Base-by-base conservation (phyloP, 768 basidiomycete species). In the Boletus rubescentipes region DNA sequence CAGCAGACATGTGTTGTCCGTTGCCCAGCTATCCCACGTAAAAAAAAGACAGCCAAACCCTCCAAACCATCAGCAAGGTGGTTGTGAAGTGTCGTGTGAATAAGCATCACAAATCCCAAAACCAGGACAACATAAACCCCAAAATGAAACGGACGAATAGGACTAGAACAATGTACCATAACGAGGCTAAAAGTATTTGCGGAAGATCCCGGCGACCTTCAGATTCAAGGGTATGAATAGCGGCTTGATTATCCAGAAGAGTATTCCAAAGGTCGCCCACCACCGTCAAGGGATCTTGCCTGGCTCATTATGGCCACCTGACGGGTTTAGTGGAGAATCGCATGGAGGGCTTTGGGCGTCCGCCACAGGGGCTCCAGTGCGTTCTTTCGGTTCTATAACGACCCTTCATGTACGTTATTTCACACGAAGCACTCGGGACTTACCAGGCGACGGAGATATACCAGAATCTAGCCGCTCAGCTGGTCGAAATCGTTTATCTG, bases 151-250 rank as follows among this genome's bases (percentile, higher is more conserved):
- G 23, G 57, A 68, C 55, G 44, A 65, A 61, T 35, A 63, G 60
- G 58, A 70, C 55, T 51, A 64, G 36, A 43, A 55, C 51, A 57
- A 61, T 67, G 48, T 51, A 60, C 54, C 54, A 56, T 49, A 42
- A 35, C 7, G 46, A 62, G 48, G 54, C 61, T 68, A 75, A 50
- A 77, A 72, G 58, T 67, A 74, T 65, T 72, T 73, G 66, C 72
- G 72, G 63, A 77, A 65, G 63, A 67, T 72, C 76, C 67, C 77
- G 77, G 76, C 76, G 72, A 78, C 76, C 73, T 70, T 78, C 68
- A 76, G 74, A 62, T 73, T 62, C 61, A 77, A 66, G 51, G 75
- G 76, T 59, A 75, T 64, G 58, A 74, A 63, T 49, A 75, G 55
- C 45, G 73, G 75, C 63, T 69, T 67, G 57, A 73, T 71, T 53